These are phyloP conservation scores for Aspergillus tamarii DNA, from an alignment of 2,329 filamentous ascomycete species.

Conservation along the genomic window DNA sequence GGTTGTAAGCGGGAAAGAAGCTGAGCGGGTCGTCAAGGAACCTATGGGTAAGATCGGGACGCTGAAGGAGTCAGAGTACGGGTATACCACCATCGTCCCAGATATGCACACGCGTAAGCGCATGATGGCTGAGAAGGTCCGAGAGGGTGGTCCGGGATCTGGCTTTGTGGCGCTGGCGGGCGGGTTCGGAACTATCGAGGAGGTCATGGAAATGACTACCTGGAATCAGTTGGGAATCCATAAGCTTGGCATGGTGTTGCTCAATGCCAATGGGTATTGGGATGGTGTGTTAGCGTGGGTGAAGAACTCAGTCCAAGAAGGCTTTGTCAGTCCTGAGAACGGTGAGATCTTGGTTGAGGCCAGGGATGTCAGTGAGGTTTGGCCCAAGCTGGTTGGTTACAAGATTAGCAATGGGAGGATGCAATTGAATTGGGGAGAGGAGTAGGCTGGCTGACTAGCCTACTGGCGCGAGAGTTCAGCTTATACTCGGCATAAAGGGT, in stretches of 20 bases:
- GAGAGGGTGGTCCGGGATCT: constrained; percentile 76
- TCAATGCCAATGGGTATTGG: constrained; percentile 91
- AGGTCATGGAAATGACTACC: constrained; percentile 88
- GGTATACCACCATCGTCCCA: constrained; percentile 81
- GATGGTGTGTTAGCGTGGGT: constrained; percentile 85
- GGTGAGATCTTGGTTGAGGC: constrained; percentile 79
- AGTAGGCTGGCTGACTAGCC: not conserved
- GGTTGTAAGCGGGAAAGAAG: constrained; percentile 48
- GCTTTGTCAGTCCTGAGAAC: constrained; percentile 75
- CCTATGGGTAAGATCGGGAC: constrained; percentile 24
- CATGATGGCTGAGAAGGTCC: constrained; percentile 90
- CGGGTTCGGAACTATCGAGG: constrained; percentile 94
- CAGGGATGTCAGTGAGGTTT: constrained; percentile 69
- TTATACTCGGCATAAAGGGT: constrained; percentile 73
- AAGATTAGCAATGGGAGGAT: constrained; percentile 2
- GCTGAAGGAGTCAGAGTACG: constrained; percentile 59
- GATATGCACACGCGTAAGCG: constrained; percentile 98
- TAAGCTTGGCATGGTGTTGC: constrained; percentile 73
- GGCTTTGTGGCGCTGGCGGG: constrained; percentile 89
- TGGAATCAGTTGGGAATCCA: constrained; percentile 99
- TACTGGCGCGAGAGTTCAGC: not conserved
- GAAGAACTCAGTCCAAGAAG: constrained; percentile 70
- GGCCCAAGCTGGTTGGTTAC: constrained; percentile 14
- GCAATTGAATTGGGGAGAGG: constrained; percentile 1
- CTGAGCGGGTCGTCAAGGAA: constrained; percentile 64